Conservation (phyloP, 2,329 filamentous ascomycete genomes). For the Talaromyces sp. region DNA sequence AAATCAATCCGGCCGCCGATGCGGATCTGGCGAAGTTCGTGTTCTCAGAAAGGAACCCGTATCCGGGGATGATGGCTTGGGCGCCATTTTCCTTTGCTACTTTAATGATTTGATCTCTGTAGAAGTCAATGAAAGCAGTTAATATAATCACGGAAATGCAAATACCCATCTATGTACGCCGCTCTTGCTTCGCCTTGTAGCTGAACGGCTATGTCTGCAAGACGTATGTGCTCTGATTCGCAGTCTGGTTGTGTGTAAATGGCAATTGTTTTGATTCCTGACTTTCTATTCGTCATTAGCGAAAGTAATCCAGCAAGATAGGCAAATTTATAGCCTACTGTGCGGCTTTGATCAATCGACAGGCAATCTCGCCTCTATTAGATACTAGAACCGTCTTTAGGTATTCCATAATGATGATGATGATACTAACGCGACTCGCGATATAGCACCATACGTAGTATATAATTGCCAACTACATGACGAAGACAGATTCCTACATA, state of each 20-base stretch:
- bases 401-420: constrained; percentile 2
- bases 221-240: constrained; percentile 52
- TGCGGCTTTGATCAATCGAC: constrained; percentile 52
- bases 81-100: constrained; percentile 57
- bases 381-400: constrained; percentile 49
- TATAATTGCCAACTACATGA: background rate
- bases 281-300: constrained; percentile 25
- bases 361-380: constrained; percentile 59
- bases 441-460: background rate
- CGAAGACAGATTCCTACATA: background rate
- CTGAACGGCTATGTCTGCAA: constrained; percentile 53
- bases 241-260: constrained; percentile 59
- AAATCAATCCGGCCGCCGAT: constrained; percentile 54
- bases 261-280: constrained; percentile 53
- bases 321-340: constrained; percentile 27
- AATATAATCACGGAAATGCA: background rate
- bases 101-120: constrained; percentile 61
- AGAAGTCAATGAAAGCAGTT: background rate
- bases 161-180: constrained; percentile 43
- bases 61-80: constrained; percentile 60
- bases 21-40: constrained; percentile 58
- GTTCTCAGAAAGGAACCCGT: constrained; percentile 66
- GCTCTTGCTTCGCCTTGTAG: constrained; percentile 49
- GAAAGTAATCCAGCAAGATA: background rate
- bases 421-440: background rate